Base-by-base conservation (phyloP, 257 asterid species). In the Vinca minor region DNA sequence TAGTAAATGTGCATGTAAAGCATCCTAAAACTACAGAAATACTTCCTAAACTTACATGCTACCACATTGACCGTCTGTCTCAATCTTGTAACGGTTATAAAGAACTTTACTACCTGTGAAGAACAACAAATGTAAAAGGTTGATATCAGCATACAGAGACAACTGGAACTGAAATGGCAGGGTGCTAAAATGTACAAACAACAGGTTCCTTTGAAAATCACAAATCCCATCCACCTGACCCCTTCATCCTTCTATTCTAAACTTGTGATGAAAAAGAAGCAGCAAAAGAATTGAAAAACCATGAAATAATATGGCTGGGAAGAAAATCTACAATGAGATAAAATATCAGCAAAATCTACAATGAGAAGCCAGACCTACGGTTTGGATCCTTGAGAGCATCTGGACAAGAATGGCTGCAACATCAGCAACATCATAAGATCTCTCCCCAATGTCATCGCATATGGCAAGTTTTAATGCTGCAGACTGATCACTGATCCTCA, bases 371-470 rank as follows among this genome's bases (percentile, higher is more conserved):
- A 0, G 64, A 92, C 96, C 98, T 53, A 78, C 89, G 59, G 85
- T 63, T 59, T 96, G 94, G 62, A 82, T 84, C 70, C 87, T 83
- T 21, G 90, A 75, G 63, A 93, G 82, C 83, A 87, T 84, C 79
- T 85, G 98, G 50, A 93, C 90, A 69, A 93, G 94, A 80, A 93
- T 73, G 67, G 95, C 88, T 61, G 97, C 98, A 64, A 86, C 88
- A 69, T 88, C 98, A 45, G 79, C 65, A 55, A 77, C 69, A 77
- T 91, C 87, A 67, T 91, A 91, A 62, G 95, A 88, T 74, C 94
- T 79, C 81, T 91, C 98, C 28, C 98, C 98, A 75, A 88, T 91
- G 78, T 91, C 98, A 76, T 91, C 94, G 50, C 98, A 91, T 53
- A 91, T 86, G 71, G 98, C 96, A 58, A 91, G 96, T 76, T 91